Percentiles rank a stretch among this genome's conserved stretches.
These are phyloP conservation scores for Lolium rigidum DNA, from an alignment of 176 grass and related monocot species.

Conservation along the genomic window DNA sequence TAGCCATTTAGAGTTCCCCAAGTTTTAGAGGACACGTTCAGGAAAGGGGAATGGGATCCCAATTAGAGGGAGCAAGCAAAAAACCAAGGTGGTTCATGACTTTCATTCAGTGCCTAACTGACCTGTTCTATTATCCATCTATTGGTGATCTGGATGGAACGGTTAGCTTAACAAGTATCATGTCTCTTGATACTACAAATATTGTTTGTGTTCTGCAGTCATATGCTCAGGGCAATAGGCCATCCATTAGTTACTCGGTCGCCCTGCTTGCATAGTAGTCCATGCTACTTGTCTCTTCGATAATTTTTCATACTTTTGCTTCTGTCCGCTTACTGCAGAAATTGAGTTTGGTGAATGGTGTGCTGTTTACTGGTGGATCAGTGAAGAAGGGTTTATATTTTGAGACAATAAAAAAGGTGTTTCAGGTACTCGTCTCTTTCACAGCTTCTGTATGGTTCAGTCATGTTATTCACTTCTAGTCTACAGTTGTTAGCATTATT, in stretches of 20 bases:
- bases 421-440: slow-evolving; percentile 60
- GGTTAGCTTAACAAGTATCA: background rate
- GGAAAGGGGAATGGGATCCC: background rate
- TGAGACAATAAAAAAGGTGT: slow-evolving; percentile 74
- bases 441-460: slow-evolving; percentile 6
- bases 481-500: background rate
- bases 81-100: background rate
- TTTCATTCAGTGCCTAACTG: background rate
- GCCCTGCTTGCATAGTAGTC: background rate
- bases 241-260: background rate
- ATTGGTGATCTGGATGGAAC: background rate
- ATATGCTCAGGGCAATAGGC: slow-evolving; percentile 13
- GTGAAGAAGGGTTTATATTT: slow-evolving; percentile 74
- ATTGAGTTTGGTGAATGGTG: slow-evolving; percentile 83
- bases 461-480: background rate
- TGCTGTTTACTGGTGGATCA: slow-evolving; percentile 84
- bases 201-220: background rate
- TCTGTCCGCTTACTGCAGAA: slow-evolving; percentile 56
- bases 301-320: background rate
- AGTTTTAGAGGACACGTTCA: background rate
- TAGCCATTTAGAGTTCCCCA: background rate
- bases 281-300: background rate
- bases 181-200: background rate
- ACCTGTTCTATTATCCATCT: background rate
- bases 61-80: background rate